Base-by-base conservation (phyloP, 2,329 filamentous ascomycete genomes). In the Cladosporium sp. region DNA sequence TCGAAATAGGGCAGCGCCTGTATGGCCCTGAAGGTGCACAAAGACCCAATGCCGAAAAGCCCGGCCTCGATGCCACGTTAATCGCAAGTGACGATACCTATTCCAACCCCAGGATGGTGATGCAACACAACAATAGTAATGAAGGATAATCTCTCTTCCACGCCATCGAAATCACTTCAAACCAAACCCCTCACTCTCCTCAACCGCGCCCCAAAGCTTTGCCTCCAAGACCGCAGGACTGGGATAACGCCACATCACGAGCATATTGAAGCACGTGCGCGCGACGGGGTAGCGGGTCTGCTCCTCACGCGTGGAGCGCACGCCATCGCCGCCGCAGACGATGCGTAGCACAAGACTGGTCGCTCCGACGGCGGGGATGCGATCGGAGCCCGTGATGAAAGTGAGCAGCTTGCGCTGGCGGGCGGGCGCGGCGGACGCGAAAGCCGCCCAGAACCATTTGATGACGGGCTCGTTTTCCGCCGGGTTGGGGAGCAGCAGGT, bases 161-260 rank as follows among this genome's bases (percentile, higher is more conserved):
- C n/a, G n/a, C n/a, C n/a, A n/a, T n/a, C n/a, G n/a, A n/a, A n/a
- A n/a, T 75, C 65, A 92, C 67, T 91, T 93, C 67, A 96, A 75
- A 27, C 90, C 90, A 77, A 96, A 96, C 2, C 91, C 91, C 67
- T 95, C 89, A 63, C 90, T 95, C 68, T 91, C 89, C 57, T 82
- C 75, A n/a, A 96, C 89, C 3, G 91, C 91, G 55, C 82, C 80
- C 89, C 90, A 95, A 27, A 96, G 72, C 73, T 84, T 83, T 45
- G 69, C 71, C 66, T 89, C 85, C 53, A 96, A 67, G 58, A 80
- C 84, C 63, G 83, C 77, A 58, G 77, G 81, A 3, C 80, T 82
- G 30, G 69, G 65, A 68, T 92, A 96, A 39, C 82, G 79, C 71
- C 85, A 92, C 51, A 96, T 70, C 4, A 85, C 84, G 56, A 96